Evolutionary conservation across 73 alveolate species (phyloP).

Genomic region (Vitrella brassicaformis): DNA sequence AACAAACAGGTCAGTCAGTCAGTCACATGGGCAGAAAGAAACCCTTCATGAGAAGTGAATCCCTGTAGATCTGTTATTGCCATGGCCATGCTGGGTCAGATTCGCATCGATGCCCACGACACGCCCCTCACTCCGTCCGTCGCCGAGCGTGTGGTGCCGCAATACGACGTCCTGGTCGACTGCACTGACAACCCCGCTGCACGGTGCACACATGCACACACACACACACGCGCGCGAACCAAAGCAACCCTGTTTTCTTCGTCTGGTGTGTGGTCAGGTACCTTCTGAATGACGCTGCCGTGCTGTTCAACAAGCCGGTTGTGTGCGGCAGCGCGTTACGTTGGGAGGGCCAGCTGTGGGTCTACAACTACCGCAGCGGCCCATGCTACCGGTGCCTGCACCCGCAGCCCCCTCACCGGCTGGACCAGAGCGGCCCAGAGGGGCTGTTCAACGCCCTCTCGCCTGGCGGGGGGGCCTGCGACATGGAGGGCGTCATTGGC

Average conservation of each 20-base stretch:
- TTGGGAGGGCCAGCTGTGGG: not conserved
- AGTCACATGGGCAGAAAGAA: slow-evolving; percentile 4
- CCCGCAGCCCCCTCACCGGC: not conserved
- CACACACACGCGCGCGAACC: not conserved
- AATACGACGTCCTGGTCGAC: slow-evolving; percentile 74
- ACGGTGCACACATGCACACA: slow-evolving; percentile 19
- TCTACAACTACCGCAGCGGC: not conserved
- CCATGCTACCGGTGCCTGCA: not conserved
- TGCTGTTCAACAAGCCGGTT: slow-evolving; percentile 58
- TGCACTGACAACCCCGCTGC: slow-evolving; percentile 73
- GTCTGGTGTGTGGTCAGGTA: no score
- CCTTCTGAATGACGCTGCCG: slow-evolving; percentile 72
- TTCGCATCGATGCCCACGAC: slow-evolving; percentile 27
- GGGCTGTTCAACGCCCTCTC: no score
- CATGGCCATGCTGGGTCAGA: no score
- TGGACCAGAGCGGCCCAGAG: no score
- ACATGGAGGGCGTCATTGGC: not conserved
- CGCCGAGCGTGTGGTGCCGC: slow-evolving; percentile 49
- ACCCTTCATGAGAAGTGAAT: no score
- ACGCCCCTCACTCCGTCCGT: slow-evolving; percentile 50
- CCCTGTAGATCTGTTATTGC: no score
- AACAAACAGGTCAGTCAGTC: slow-evolving; percentile 49
- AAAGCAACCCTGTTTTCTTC: no score
- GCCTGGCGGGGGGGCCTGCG: not conserved
- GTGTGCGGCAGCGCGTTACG: slow-evolving; percentile 57